These are phyloP conservation scores for Leucogyrophana mollusca DNA, from an alignment of 768 basidiomycete species.

Conservation along the genomic window DNA sequence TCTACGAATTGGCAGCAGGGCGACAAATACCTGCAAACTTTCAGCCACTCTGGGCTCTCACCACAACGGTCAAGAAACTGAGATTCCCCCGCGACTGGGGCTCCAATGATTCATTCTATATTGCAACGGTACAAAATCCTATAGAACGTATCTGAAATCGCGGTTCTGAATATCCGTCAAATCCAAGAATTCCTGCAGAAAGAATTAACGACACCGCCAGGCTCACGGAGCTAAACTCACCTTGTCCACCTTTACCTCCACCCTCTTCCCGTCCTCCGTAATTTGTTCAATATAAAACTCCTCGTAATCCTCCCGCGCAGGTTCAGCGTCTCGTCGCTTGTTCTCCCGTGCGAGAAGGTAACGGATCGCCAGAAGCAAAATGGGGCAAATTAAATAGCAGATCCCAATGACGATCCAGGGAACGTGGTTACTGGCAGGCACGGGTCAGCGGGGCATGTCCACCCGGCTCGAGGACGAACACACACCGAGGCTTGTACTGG, in stretches of 20 bases:
- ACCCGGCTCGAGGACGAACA: neutral
- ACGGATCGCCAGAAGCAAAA: slow-evolving; percentile 49
- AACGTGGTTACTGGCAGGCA: slow-evolving; percentile 54
- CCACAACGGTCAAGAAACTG: too few species aligned
- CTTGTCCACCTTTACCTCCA: slow-evolving; percentile 64
- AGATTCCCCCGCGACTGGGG: too few species aligned
- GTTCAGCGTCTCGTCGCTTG: slow-evolving; percentile 57
- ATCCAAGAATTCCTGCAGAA: slow-evolving; percentile 62
- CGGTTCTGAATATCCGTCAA: slow-evolving; percentile 71
- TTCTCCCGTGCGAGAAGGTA: slow-evolving; percentile 59
- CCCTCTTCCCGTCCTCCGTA: slow-evolving; percentile 48
- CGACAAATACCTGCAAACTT: too few species aligned
- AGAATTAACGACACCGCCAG: neutral
- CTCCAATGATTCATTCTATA: too few species aligned
- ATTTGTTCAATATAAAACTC: slow-evolving; percentile 58
- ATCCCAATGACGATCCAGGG: slow-evolving; percentile 78
- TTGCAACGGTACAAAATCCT: slow-evolving; percentile 8
- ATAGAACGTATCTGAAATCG: slow-evolving; percentile 73
- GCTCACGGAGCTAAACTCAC: slow-evolving; percentile 32
- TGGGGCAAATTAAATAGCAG: slow-evolving; percentile 56
- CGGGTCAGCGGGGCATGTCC: neutral
- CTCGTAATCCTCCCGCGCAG: slow-evolving; percentile 51
- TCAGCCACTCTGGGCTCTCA: too few species aligned
- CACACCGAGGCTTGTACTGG: slow-evolving; percentile 63
- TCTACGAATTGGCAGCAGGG: too few species aligned